Evolutionary conservation across 2,329 filamentous ascomycete genomes (phyloP).

Genomic region (Mariannaea sp.): DNA sequence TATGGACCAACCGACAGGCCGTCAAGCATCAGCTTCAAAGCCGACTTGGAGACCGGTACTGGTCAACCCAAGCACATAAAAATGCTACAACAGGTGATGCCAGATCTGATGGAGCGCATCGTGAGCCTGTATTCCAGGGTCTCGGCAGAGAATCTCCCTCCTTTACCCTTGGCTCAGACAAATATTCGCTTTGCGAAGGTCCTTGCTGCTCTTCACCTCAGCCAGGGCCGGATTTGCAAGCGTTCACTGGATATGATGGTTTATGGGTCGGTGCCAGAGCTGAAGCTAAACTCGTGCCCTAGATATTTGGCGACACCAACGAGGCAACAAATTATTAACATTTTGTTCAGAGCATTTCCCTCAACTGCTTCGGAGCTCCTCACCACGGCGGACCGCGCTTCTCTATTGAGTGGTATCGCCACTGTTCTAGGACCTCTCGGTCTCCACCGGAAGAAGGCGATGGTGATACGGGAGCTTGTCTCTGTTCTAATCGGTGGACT

Average conservation of each 20-base stretch:
- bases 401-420: conserved; percentile 83
- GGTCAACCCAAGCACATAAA: conserved; percentile 59
- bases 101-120: conserved; percentile 77
- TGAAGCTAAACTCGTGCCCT: conserved; percentile 56
- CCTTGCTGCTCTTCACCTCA: conserved; percentile 68
- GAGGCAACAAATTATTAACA: conserved; percentile 66
- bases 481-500: conserved; percentile 81
- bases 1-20: conserved; percentile 54
- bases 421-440: conserved; percentile 82
- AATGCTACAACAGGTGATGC: conserved; percentile 63
- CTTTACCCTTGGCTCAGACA: conserved; percentile 72
- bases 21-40: conserved; percentile 44
- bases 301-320: conserved; percentile 60
- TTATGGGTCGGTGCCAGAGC: conserved; percentile 60
- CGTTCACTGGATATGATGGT: conserved; percentile 68
- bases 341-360: conserved; percentile 73
- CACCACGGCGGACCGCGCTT: conserved; percentile 74
- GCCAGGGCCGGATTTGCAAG: conserved; percentile 65
- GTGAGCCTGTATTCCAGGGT: conserved; percentile 74
- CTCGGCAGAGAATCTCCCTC: conserved; percentile 71
- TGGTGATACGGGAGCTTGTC: conserved; percentile 85
- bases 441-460: conserved; percentile 85
- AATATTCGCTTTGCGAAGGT: conserved; percentile 75
- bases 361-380: conserved; percentile 68
- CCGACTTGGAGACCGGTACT: conserved; percentile 42